Base-by-base conservation (phyloP, 1,284 basidiomycete genomes). In the Apiotrichum veenhuisii region DNA sequence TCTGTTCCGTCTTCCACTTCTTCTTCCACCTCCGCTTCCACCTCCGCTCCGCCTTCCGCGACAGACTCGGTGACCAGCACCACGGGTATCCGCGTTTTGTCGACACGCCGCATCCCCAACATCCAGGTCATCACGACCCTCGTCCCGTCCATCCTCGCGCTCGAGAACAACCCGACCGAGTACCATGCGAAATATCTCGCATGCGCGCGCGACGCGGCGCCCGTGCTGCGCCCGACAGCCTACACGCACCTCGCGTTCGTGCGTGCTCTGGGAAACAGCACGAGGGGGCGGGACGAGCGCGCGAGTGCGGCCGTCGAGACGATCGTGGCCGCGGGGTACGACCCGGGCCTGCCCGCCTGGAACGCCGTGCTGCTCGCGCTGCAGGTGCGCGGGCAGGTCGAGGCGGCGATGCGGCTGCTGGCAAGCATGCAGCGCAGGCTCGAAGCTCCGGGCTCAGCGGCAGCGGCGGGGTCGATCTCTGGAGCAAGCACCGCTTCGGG, bases 171-270 rank as follows among this genome's bases (percentile, higher is more conserved):
- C 36, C 36, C 55, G 1, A 12, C 43, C 17, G 30, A 36, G n/a
- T 68, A 59, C 50, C 59, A 62, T 33, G n/a, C 25, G 5, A n/a
- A 43, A 1, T 72, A 67, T 50, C 64, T 66, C 60, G 44, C 45
- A 2, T 15, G 30, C 18, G 20, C 46, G 1, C 25, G 17, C 8
- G 23, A 50, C 1, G 34, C 60, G 18, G 57, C 68, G 1, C 67
- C 67, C 1, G 45, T 54, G 23, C 57, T 71, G 2, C 57, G 52
- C 36, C 69, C 71, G 0, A 66, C 54, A 17, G 20, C 50, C 12
- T 53, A 48, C 15, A 70, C 69, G 1, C 64, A 71, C 50, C 51
- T 56, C 15, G 58, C 57, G 12, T 62, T 71, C 40, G 53, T 67
- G 15, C 67, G 71, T 20, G 50, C 56, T 20, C 51, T 68, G 9